Evolutionary conservation across 2,329 filamentous ascomycete species (phyloP), one percentile per base, ranked within the genome.

Genomic region (Blastomyces gilchristii): DNA sequence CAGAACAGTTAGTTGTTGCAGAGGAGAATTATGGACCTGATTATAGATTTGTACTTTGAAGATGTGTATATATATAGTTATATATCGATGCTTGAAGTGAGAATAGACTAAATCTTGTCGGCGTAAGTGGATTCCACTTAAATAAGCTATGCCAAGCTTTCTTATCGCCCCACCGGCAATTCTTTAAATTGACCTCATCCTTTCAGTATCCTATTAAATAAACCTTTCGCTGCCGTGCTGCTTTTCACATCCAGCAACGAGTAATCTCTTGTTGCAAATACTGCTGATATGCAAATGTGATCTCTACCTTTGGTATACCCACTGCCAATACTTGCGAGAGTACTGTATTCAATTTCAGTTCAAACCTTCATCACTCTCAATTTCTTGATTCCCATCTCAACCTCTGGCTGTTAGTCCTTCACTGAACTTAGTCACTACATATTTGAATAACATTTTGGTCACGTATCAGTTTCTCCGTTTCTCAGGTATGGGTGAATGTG

Each of bases 1-100:
- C 62, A 41, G 53, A 59, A 62, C 18, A 65, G 67, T 16, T 63
- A 63, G 58, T 65, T 28, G 64, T 72, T 12, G 74, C 68, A 16
- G 74, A 76, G 66, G 76, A 78, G 56, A 76, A 78, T 63, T 77
- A 76, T 64, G 74, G 76, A 14, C 68, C 72, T 9, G 68, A 66
- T 60, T 78, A 72, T 66, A 69, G 76, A 64, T 77, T 71, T 69
- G 70, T 76, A 43, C 67, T 78, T 54, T 54, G 31, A 54, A 18
- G 52, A 54, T 54, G 52, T 34, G 37, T 54, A n/a, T n/a, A 37
- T 37, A 31, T 31, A 31, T 31, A 31, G 28, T 31, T 11, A 9
- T 54, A 34, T 54, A 37, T n/a, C 14, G 9, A 37, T 50, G 9
- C 22, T 28, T 28, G 11, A 28, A 3, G 3, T n/a, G 52, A n/a